Base-by-base conservation (phyloP, 2,329 filamentous ascomycete genomes). In the Pseudodiploospora longispora region DNA sequence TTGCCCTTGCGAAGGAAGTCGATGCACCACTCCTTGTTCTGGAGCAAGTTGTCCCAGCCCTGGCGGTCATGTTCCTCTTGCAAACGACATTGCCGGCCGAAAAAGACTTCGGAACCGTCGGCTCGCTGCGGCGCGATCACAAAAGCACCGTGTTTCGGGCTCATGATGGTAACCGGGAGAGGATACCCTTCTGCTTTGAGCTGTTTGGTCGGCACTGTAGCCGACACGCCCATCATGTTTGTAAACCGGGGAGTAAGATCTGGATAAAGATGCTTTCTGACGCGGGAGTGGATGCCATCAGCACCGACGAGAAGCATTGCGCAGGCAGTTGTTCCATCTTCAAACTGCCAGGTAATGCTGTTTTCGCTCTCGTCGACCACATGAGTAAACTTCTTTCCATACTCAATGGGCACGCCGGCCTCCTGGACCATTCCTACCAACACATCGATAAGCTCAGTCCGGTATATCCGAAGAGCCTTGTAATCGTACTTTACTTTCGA, bases 241-340 rank as follows among this genome's bases (percentile, higher is more conserved):
- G 69, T 71, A 52, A 76, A 81, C 1, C 59, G 63, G 1, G 78
- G 71, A 31, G 66, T 55, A 1, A 74, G 51, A 0, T 69, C 64
- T 0, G 75, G 72, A 38, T 72, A 65, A 0, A 82, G 59, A 36
- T 77, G 69, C 4, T 60, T 64, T 3, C 76, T 67, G 0, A 81
- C 72, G 0, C 60, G 64, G 1, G 76, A 80, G 53, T 81, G 74
- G 40, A 82, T 81, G 1, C 78, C 78, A 46, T 82, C 78, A 0
- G 75, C 74, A 0, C 76, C 78, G 10, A 81, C 62, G 0, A 82
- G 66, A 9, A 76, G 53, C 2, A 59, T 51, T 0, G 73, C 70
- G 0, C 51, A 56, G 1, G 52, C 60, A 0, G 54, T 60, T 0
- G 62, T 62, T 1, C 72, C 74, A 42, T 77, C 70, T 0, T 57